Percentiles rank a stretch among this genome's conserved stretches.
phyloP scores from a whole-genome alignment of 2,329 filamentous ascomycete species.

The Colletotrichum kahawae region DNA sequence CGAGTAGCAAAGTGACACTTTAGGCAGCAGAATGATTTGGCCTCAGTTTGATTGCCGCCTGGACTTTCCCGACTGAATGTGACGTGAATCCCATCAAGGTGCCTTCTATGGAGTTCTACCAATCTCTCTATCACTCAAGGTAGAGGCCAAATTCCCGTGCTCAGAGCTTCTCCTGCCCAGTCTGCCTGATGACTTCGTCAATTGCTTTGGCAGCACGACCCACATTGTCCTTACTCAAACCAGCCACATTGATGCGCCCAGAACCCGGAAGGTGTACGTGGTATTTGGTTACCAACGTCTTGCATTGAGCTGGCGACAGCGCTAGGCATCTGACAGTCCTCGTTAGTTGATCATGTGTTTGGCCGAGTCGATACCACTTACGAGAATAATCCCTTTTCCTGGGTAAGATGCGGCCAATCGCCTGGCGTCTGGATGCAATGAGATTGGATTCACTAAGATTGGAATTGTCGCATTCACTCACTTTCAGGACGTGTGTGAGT shows the following conservation, averaged over 20 bases:
- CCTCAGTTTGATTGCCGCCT: background rate
- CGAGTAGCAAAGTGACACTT: background rate
- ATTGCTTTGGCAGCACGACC: background rate
- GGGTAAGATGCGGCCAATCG: conserved; percentile 3
- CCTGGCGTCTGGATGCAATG: background rate
- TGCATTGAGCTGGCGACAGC: background rate
- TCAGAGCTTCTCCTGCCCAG: background rate
- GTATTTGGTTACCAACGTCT: background rate
- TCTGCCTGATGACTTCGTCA: background rate
- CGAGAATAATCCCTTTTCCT: conserved; percentile 12
- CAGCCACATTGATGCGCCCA: conserved; percentile 6
- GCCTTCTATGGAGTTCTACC: background rate
- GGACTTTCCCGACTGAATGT: background rate
- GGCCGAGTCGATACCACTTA: background rate
- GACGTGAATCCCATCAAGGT: background rate
- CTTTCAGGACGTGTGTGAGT: background rate
- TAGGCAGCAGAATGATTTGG: background rate
- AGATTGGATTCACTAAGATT: background rate
- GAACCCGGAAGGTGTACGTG: conserved; percentile 2
- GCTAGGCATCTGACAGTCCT: background rate
- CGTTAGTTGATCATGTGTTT: background rate
- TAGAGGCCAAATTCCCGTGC: background rate
- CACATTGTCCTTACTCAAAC: background rate
- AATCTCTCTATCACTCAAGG: background rate
- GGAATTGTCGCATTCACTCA: background rate